Evolutionary conservation across 2,329 filamentous ascomycete species (phyloP).

Genomic region (Coniochaeta ligniaria): DNA sequence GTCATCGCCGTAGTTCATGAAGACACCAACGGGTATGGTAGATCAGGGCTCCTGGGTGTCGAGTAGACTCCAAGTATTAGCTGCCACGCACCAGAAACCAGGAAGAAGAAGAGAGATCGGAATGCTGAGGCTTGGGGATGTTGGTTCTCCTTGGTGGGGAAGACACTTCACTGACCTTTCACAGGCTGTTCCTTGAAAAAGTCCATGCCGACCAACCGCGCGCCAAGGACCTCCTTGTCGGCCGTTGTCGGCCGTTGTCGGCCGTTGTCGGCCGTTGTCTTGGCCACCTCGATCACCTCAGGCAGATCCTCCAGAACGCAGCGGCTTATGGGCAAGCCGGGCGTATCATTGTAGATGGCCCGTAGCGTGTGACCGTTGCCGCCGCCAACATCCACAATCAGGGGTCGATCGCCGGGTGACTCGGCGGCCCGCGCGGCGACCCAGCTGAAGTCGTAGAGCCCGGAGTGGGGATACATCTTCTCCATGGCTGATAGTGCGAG

Average conservation of each 20-base stretch:
- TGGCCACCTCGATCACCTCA: constrained; percentile 20
- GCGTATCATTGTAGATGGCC: constrained; percentile 16
- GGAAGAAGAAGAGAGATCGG: not conserved
- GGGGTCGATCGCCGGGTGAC: constrained; percentile 3
- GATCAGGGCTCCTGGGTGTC: constrained; percentile 20
- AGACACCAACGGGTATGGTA: constrained; percentile 28
- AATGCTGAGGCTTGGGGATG: no score
- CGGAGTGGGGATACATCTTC: constrained; percentile 13
- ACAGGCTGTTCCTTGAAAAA: constrained; percentile 24
- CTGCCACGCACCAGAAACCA: not conserved
- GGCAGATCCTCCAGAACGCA: constrained; percentile 24
- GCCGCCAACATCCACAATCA: constrained; percentile 27
- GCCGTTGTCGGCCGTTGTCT: constrained; percentile 9
- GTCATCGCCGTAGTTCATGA: constrained; percentile 28
- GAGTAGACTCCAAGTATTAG: no score
- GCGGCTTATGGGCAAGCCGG: constrained; percentile 16
- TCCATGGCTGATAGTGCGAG: constrained; percentile 18
- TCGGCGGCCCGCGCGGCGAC: constrained; percentile 6
- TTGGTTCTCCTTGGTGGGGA: not conserved
- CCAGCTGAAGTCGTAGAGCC: constrained; percentile 24
- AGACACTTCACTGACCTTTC: constrained; percentile 14
- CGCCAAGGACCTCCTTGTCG: constrained; percentile 9
- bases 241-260: no score
- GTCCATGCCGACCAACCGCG: constrained; percentile 17
- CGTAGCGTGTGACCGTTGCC: constrained; percentile 21